Percentiles rank a stretch among this genome's conserved stretches.
Conservation (phyloP, 192 early-diverging fungal species). For the Gamsiella multidivaricata region DNA sequence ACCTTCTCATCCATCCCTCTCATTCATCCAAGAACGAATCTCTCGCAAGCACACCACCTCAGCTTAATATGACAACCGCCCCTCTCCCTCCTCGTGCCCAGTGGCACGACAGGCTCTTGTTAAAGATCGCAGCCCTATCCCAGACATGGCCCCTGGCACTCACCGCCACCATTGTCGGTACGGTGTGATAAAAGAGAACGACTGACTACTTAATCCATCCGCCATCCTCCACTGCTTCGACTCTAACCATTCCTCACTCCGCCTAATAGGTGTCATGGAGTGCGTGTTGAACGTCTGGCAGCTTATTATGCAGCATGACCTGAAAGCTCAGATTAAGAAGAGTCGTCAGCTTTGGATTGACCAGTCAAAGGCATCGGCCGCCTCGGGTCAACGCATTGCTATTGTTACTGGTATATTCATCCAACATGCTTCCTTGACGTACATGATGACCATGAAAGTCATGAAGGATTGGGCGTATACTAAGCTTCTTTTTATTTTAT, state of each 20-base stretch:
- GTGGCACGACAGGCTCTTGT: conserved; percentile 36
- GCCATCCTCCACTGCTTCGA: too few relatives aligned
- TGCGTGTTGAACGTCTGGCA: conserved; percentile 45
- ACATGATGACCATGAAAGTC: too few relatives aligned
- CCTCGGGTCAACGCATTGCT: conserved; percentile 28
- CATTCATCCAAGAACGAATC: too few relatives aligned
- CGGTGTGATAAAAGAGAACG: too few relatives aligned
- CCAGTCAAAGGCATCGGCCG: not conserved
- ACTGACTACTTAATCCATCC: too few relatives aligned
- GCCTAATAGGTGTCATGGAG: conserved; percentile 43
- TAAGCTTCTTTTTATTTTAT: not conserved
- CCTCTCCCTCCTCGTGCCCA: conserved; percentile 32
- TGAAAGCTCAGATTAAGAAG: conserved; percentile 8
- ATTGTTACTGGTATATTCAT: conserved; percentile 32
- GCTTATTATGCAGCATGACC: conserved; percentile 19
- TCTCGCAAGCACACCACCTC: too few relatives aligned
- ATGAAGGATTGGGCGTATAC: not conserved
- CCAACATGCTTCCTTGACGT: not conserved
- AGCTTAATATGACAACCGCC: conserved; percentile 20
- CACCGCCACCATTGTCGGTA: conserved; percentile 43
- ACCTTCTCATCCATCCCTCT: too few relatives aligned
- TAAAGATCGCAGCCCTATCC: conserved; percentile 20
- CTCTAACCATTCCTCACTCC: too few relatives aligned
- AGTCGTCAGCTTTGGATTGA: conserved; percentile 47
- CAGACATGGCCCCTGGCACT: conserved; percentile 23